Evolutionary conservation across 345 rosid genomes (phyloP).

Genomic region (Salix dunnii): DNA sequence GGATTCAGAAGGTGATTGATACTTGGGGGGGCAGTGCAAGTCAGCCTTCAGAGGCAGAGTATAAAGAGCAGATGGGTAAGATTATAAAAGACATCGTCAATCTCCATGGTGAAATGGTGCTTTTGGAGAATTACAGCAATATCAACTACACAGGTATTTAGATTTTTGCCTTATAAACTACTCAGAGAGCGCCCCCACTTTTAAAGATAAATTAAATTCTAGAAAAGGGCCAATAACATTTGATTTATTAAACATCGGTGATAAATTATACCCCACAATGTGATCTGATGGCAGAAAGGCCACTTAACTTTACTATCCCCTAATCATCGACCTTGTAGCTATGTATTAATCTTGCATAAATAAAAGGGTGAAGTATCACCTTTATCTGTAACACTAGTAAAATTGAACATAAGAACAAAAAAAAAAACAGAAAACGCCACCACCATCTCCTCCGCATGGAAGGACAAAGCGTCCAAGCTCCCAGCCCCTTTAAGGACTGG

Average conservation of each 20-base stretch:
- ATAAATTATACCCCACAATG: not conserved
- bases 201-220: not conserved
- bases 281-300: not conserved
- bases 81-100: slow-evolving; percentile 66
- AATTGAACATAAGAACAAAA: no score
- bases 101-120: slow-evolving; percentile 95
- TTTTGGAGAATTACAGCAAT: slow-evolving; percentile 75
- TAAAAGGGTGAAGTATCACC: not conserved
- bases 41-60: slow-evolving; percentile 39
- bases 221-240: not conserved
- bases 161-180: not conserved
- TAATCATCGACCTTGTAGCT: not conserved
- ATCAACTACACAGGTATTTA: slow-evolving; percentile 71
- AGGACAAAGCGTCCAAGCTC: no score
- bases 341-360: not conserved
- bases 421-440: no score
- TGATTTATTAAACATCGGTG: not conserved
- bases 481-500: no score
- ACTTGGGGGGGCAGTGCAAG: slow-evolving; percentile 43
- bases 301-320: not conserved
- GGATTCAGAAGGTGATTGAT: slow-evolving; percentile 46
- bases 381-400: no score
- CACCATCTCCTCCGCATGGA: no score
- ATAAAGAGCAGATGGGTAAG: slow-evolving; percentile 47
- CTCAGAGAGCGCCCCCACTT: not conserved